Percentiles rank a stretch among this genome's conserved stretches.
Evolutionary conservation across 2,329 filamentous ascomycete species (phyloP).

Genomic region (Aureobasidium sp.): DNA sequence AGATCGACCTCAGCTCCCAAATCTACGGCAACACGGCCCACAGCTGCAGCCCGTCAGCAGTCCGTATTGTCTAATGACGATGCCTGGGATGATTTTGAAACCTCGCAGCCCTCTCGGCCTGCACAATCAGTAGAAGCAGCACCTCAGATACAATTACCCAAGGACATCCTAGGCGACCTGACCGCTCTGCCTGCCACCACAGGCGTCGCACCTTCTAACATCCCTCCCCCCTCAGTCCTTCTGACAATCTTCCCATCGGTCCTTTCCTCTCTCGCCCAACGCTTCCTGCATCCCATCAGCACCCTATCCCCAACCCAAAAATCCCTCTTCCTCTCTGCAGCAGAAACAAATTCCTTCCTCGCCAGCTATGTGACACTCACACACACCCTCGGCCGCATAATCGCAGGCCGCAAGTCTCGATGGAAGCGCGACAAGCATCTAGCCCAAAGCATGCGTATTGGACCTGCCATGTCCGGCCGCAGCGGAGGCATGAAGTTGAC

Average conservation of each 20-base stretch:
- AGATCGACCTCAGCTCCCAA: conserved; percentile 29
- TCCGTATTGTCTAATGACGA: conserved; percentile 9
- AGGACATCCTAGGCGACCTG: conserved; percentile 1
- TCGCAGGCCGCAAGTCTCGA: conserved; percentile 75
- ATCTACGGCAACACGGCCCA: conserved; percentile 19
- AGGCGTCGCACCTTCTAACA: conserved; percentile 64
- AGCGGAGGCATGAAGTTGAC: conserved; percentile 83
- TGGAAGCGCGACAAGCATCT: conserved; percentile 88
- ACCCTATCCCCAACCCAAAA: conserved; percentile 44
- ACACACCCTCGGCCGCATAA: conserved; percentile 66
- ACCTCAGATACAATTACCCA: conserved; percentile 11
- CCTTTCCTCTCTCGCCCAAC: conserved; percentile 57
- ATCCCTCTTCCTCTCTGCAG: conserved; percentile 54
- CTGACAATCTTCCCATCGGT: conserved; percentile 68
- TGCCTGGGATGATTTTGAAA: conserved; percentile 41
- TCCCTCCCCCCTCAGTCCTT: conserved; percentile 80
- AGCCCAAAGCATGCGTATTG: conserved; percentile 81
- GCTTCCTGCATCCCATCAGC: conserved; percentile 59
- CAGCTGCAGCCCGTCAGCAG: neutral
- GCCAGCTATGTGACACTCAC: conserved; percentile 56
- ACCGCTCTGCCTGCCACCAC: conserved; percentile 22
- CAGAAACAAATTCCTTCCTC: conserved; percentile 57
- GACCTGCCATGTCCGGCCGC: conserved; percentile 62
- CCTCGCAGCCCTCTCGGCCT: conserved; percentile 18
- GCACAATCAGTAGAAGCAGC: neutral